Conservation (phyloP, 768 basidiomycete species). For the Russula abietina region DNA sequence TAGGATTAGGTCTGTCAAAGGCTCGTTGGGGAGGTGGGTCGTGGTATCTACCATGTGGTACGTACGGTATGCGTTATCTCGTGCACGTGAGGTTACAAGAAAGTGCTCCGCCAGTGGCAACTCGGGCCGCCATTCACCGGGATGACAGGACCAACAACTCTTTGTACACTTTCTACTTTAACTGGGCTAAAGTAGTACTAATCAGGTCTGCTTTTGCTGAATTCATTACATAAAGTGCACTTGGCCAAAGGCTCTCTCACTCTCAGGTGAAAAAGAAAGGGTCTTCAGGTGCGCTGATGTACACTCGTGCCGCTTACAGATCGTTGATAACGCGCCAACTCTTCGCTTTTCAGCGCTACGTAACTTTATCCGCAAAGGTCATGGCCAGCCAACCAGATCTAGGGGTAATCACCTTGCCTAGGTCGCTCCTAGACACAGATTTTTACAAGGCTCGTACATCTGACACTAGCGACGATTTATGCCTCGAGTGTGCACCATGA, state of each 20-base stretch:
- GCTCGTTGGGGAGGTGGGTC: not conserved
- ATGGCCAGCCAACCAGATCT: conserved; percentile 11
- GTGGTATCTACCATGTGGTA: not conserved
- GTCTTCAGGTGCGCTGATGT: not conserved
- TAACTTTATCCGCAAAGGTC: not conserved
- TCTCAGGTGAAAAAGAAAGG: too few relatives aligned
- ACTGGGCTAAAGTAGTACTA: too few relatives aligned
- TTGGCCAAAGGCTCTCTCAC: too few relatives aligned
- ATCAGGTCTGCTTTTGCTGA: too few relatives aligned
- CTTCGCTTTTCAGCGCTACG: not conserved
- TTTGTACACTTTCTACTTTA: too few relatives aligned
- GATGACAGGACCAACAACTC: not conserved
- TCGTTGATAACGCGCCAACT: not conserved
- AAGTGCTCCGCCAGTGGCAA: too few relatives aligned
- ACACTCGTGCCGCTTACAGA: not conserved
- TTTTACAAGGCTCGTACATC: conserved; percentile 62
- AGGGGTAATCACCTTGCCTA: conserved; percentile 25
- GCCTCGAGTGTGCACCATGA: not conserved
- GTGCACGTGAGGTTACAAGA: too few relatives aligned
- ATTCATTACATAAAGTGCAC: too few relatives aligned
- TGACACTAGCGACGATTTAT: not conserved
- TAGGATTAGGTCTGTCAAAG: not conserved
- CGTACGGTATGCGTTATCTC: not conserved
- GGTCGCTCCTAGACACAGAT: conserved; percentile 85
- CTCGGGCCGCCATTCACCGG: not conserved